These are phyloP conservation scores for Thelonectria discophora DNA, from an alignment of 2,329 filamentous ascomycete species.

Conservation along the genomic window DNA sequence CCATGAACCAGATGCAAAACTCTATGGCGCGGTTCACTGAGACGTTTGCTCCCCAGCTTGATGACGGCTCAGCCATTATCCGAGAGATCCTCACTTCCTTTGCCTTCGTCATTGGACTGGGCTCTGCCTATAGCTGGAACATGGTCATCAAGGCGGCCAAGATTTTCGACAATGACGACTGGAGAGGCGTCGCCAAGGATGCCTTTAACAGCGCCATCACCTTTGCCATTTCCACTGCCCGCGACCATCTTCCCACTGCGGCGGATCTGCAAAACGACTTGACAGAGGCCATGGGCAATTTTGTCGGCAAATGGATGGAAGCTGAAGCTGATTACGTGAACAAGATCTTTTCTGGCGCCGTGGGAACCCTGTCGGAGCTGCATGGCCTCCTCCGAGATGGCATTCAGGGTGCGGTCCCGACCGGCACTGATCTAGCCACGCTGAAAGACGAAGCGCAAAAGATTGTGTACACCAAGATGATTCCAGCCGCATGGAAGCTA, in stretches of 20 bases:
- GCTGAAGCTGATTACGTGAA: slow-evolving; percentile 10
- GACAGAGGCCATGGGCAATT: slow-evolving; percentile 7
- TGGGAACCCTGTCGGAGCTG: slow-evolving; percentile 1
- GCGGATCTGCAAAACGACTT: slow-evolving; percentile 6
- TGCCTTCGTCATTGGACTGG: slow-evolving; percentile 5
- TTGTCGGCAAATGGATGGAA: slow-evolving; percentile 11
- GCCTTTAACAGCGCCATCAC: slow-evolving; percentile 10
- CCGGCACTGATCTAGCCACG: slow-evolving; percentile 5
- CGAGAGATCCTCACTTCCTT: slow-evolving; percentile 9
- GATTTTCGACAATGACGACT: slow-evolving; percentile 8
- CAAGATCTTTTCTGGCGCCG: slow-evolving; percentile 7
- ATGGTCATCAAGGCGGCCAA: slow-evolving; percentile 9
- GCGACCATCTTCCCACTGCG: slow-evolving; percentile 9
- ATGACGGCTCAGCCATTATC: neutral
- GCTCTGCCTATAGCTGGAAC: slow-evolving; percentile 13
- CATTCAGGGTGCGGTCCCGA: slow-evolving; percentile 4
- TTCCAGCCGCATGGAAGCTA: slow-evolving; percentile 7
- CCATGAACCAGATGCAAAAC: slow-evolving; percentile 16
- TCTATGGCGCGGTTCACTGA: slow-evolving; percentile 2
- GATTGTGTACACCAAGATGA: slow-evolving; percentile 17
- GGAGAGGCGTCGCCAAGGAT: slow-evolving; percentile 9
- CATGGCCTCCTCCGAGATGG: slow-evolving; percentile 8
- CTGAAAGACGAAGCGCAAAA: slow-evolving; percentile 4
- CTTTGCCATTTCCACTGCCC: slow-evolving; percentile 9
- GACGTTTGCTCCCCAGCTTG: slow-evolving; percentile 8